Percentiles rank a stretch among this genome's conserved stretches.
Conservation (phyloP, 495 filamentous ascomycete genomes). For the Aspergillus nanangensis region DNA sequence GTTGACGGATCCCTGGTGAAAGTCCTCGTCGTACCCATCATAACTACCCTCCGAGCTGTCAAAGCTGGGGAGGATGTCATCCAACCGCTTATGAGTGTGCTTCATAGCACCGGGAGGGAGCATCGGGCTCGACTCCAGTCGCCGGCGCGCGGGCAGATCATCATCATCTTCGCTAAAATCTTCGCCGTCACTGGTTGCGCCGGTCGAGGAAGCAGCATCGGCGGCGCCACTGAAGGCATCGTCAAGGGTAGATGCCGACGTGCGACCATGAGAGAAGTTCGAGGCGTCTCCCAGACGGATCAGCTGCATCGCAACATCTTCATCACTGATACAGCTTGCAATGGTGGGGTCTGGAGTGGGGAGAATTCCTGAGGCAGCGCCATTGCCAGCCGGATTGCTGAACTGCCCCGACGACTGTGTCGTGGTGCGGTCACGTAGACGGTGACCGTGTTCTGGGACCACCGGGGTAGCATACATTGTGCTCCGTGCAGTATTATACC, state of each 20-base stretch:
- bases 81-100: constrained; percentile 52
- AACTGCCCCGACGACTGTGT: constrained; percentile 28
- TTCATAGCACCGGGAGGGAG: constrained; percentile 46
- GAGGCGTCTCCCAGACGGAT: constrained; percentile 93
- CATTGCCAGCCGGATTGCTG: constrained; percentile 34
- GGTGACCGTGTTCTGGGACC: constrained; percentile 56
- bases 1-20: constrained; percentile 55
- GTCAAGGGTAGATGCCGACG: constrained; percentile 88
- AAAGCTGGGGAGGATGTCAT: constrained; percentile 59
- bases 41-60: constrained; percentile 73
- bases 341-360: constrained; percentile 94
- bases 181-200: constrained; percentile 72
- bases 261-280: constrained; percentile 82
- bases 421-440: constrained; percentile 55
- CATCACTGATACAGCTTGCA: constrained; percentile 91
- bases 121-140: constrained; percentile 54
- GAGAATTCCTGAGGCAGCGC: constrained; percentile 54
- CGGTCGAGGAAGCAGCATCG: constrained; percentile 79
- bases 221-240: constrained; percentile 87
- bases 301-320: constrained; percentile 93
- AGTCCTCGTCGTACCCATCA: constrained; percentile 46
- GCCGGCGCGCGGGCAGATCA: constrained; percentile 59
- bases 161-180: constrained; percentile 69
- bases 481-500: constrained; percentile 30
- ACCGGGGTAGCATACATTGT: constrained; percentile 50